phyloP scores from a whole-genome alignment of 306 rosid genomes.

The Hippophae gyantsensis region DNA sequence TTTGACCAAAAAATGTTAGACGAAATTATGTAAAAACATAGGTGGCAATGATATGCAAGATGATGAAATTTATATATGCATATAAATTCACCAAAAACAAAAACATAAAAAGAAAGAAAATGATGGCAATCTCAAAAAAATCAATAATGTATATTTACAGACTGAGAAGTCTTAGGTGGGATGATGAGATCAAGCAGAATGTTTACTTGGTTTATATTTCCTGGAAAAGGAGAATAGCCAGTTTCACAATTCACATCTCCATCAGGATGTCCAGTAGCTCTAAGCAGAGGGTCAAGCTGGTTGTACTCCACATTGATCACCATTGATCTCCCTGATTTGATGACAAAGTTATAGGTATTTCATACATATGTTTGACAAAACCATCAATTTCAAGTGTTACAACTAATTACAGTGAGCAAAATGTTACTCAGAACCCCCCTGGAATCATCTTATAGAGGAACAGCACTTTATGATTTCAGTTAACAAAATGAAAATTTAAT shows the following conservation, averaged over 20 bases:
- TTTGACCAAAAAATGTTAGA: no score
- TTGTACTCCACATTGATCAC: slow-evolving; percentile 97
- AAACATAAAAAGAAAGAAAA: not conserved
- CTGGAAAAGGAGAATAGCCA: slow-evolving; percentile 92
- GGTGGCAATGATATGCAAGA: not conserved
- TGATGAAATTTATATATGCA: not conserved
- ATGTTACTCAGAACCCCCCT: not conserved
- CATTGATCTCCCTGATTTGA: slow-evolving; percentile 71
- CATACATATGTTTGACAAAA: no score
- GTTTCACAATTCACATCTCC: slow-evolving; percentile 84
- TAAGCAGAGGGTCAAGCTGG: slow-evolving; percentile 94
- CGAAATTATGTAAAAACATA: not conserved
- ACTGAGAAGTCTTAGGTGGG: not conserved
- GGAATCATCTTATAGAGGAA: not conserved
- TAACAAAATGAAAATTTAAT: not conserved
- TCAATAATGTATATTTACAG: not conserved
- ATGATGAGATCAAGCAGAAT: slow-evolving; percentile 16
- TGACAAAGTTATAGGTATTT: no score
- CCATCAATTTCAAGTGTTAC: no score
- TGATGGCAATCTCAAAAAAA: no score
- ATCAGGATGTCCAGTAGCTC: slow-evolving; percentile 83
- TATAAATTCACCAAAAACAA: not conserved
- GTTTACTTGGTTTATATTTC: slow-evolving; percentile 92
- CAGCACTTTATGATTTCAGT: slow-evolving; percentile 2
- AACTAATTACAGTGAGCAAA: not conserved